Evolutionary conservation across 768 basidiomycete species (phyloP).

Genomic region (Boletus reticuloceps): DNA sequence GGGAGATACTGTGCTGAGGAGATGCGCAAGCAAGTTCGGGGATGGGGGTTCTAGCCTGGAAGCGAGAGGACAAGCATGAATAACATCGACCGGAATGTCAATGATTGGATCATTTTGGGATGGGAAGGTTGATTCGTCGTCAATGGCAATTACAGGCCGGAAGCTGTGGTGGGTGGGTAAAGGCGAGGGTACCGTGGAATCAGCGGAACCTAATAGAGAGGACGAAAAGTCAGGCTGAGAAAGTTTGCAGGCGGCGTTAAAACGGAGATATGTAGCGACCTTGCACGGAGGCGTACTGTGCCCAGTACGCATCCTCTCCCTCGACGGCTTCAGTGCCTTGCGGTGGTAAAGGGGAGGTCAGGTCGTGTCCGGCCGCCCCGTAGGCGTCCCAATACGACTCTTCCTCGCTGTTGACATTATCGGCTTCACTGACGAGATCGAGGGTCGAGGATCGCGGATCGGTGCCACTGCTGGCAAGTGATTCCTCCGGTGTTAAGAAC

Average conservation of each 20-base stretch:
- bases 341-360: constrained; percentile 15
- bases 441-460: neutral
- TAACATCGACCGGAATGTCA: constrained; percentile 17
- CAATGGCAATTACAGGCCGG: constrained; percentile 7
- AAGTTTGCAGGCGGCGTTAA: constrained; percentile 11
- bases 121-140: constrained; percentile 3
- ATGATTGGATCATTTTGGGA: constrained; percentile 7
- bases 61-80: constrained; percentile 11
- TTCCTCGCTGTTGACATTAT: constrained; percentile 36
- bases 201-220: constrained; percentile 60
- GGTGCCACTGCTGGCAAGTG: constrained; percentile 19
- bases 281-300: constrained; percentile 66
- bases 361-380: constrained; percentile 36
- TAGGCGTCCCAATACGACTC: constrained; percentile 73
- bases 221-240: constrained; percentile 2
- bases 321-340: constrained; percentile 10
- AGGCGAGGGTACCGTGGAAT: constrained; percentile 66
- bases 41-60: constrained; percentile 24
- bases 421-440: neutral
- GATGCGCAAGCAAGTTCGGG: constrained; percentile 21
- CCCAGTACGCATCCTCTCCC: constrained; percentile 71
- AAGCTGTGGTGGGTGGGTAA: constrained; percentile 30
- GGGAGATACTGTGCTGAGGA: constrained; percentile 27
- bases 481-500: constrained; percentile 26
- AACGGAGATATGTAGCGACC: constrained; percentile 38